Base-by-base conservation (phyloP, 345 rosid genomes). In the Lumnitzera racemosa region DNA sequence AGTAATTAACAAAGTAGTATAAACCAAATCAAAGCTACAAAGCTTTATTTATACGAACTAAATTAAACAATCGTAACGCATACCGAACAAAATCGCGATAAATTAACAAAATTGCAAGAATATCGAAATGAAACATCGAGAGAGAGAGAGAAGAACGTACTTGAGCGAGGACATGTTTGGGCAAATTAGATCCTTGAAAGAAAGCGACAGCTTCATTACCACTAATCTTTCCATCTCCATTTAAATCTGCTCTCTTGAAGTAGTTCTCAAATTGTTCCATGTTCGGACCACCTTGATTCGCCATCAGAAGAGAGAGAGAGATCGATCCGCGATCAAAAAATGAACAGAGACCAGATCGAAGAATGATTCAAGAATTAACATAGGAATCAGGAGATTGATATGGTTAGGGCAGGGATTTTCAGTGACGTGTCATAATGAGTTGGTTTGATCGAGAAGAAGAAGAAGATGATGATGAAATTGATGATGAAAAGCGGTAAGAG, bases 161-260 rank as follows among this genome's bases (percentile, higher is more conserved):
- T 96, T 92, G 96, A 63, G 96, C 97, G 61, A 94, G 97, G 61
- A 87, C 95, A 72, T 76, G 88, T 70, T 87, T 74, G 69, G 97
- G 73, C 70, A 94, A 81, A 71, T 82, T 85, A 70, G 97, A 81
- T 72, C 96, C 97, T 74, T 94, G 91, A 48, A 94, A 90, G 79
- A 94, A 90, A 20, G 80, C 70, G 7, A 90, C 89, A 72, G 96
- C 99, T 77, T 94, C 99, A 67, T 79, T 79, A 60, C 95, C 99
- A 75, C 88, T 90, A 77, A 90, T 86, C 80, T 83, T 73, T 25
- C 95, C 99, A 71, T 90, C 97, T 61, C 97, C 91, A 41, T 94
- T 95, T 71, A 94, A 84, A 90, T 90, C 99, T 57, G 99, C 99
- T 76, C 81, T 81, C 83, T 63, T 81, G 55, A 90, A 94, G 82